Base-by-base conservation (phyloP, 495 filamentous ascomycete species). In the Jackrogersella minutella region DNA sequence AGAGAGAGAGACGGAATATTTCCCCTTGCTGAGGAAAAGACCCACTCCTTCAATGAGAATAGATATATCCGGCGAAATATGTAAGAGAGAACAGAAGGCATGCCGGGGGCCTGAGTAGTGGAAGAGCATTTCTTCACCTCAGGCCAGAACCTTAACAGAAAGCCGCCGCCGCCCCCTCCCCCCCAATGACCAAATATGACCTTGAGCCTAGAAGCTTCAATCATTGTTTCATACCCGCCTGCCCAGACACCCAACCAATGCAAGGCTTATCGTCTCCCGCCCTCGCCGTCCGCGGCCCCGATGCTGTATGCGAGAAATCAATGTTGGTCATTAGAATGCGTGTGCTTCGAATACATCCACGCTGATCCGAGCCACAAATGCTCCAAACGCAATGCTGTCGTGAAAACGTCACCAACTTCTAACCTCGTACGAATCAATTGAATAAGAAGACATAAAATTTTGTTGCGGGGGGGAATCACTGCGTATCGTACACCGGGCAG, bases 261-360 rank as follows among this genome's bases (percentile, higher is more conserved):
- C 66, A 69, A 69, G 66, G 66, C 66, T 46, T n/a, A 46, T 64
- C 60, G 55, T 50, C 65, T 46, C 66, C 46, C 55, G 40, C 53
- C 60, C 54, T 58, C 55, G 47, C 66, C 54, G 33, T 34, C 34
- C 58, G 49, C 49, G 50, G 50, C 60, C 66, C 55, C 56, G 47
- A 69, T 69, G 66, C 66, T 69, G 59, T 64, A 69, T 64, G 66
- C 59, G 60, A 69, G 65, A 69, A 69, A 64, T 63, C 60, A 69
- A 69, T 57, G 49, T 59, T 64, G 60, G 60, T 69, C 59, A 59
- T 64, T 50, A 69, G 53, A 68, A 69, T 69, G 59, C 60, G 60
- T 61, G 36, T 43, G 58, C 64, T 53, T 41, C 54, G 54, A 60
- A 69, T 61, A 33, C 59, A 43, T 54, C 59, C 58, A 63, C 65